Evolutionary conservation across 2,329 filamentous ascomycete species (phyloP).

Genomic region (Laburnicola sp.): DNA sequence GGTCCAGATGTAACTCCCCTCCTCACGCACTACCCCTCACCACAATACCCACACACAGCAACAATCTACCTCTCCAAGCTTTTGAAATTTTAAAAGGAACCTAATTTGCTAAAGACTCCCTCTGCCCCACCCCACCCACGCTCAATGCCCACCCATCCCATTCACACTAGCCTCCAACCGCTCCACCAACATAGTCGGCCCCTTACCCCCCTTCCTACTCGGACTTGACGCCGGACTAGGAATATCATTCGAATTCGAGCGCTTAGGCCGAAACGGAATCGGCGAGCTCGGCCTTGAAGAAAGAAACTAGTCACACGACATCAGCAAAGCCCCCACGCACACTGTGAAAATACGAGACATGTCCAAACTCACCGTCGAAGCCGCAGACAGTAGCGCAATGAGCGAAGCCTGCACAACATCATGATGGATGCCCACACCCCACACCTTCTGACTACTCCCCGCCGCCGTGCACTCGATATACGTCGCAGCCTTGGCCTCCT

Average conservation of each 20-base stretch:
- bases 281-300: slow-evolving; percentile 71
- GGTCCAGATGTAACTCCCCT: too few relatives aligned
- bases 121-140: too few relatives aligned
- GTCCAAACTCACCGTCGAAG: slow-evolving; percentile 71
- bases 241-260: slow-evolving; percentile 53
- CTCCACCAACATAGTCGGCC: slow-evolving; percentile 27
- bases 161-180: slow-evolving; percentile 36
- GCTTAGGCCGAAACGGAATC: slow-evolving; percentile 62
- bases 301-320: slow-evolving; percentile 63
- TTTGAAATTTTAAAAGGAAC: too few relatives aligned
- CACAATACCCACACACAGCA: too few relatives aligned
- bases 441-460: slow-evolving; percentile 71
- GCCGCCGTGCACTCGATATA: slow-evolving; percentile 85
- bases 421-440: slow-evolving; percentile 90
- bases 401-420: slow-evolving; percentile 90
- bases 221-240: slow-evolving; percentile 34
- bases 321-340: neutral
- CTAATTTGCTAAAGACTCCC: too few relatives aligned
- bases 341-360: neutral
- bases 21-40: too few relatives aligned
- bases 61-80: too few relatives aligned
- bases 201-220: slow-evolving; percentile 8
- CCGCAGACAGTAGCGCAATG: slow-evolving; percentile 81
- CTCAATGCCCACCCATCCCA: slow-evolving; percentile 10
- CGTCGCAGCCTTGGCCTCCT: slow-evolving; percentile 87